Evolutionary conservation across 2,329 filamentous ascomycete genomes (phyloP), one percentile per base, ranked within the genome.

Genomic region (Berkeleyomyces rouxiae): DNA sequence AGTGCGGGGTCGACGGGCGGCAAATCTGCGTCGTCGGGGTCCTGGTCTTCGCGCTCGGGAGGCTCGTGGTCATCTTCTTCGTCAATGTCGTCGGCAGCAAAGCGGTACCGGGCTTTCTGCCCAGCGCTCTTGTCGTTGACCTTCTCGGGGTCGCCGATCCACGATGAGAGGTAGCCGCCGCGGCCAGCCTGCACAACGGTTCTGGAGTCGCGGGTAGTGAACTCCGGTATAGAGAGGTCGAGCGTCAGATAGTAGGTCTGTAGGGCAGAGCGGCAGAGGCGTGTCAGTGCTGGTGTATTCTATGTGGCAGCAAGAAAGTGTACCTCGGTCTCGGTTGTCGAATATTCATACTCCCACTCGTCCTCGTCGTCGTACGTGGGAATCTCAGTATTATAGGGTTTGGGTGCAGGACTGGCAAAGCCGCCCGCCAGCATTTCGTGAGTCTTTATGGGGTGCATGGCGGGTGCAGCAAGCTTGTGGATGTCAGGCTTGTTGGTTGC

Each of bases 331-430:
- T 86, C 82, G 0, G 81, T 83, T 2, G 74, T 72, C 0, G 83
- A 85, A 68, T 86, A 86, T 67, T 86, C 83, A 67, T 85, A 85
- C 68, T 86, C 83, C 81, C 82, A 86, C 59, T 84, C 82, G 58
- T 85, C 80, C 64, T 83, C 75, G 4, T 77, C 78, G 37, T 75
- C 74, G 11, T 60, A 58, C 37, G 31, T 65, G 23, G 65, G 57
- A 23, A 63, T 47, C 10, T 61, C 58, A 4, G 62, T 36, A 36
- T 60, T 61, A 49, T 58, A 64, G 16, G 46, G 40, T 40, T 51
- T 43, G 9, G 46, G 63, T 16, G 55, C 53, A n/a, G 63, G 60
- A 7, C 63, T 60, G 47, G 31, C 36, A 47, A 64, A 61, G 7
- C 37, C 39, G 36, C 59, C 63, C 10, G 63, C 51, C 43, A 64